These are phyloP conservation scores for Fusarium begoniae DNA, from an alignment of 2,329 filamentous ascomycete species.

Conservation along the genomic window DNA sequence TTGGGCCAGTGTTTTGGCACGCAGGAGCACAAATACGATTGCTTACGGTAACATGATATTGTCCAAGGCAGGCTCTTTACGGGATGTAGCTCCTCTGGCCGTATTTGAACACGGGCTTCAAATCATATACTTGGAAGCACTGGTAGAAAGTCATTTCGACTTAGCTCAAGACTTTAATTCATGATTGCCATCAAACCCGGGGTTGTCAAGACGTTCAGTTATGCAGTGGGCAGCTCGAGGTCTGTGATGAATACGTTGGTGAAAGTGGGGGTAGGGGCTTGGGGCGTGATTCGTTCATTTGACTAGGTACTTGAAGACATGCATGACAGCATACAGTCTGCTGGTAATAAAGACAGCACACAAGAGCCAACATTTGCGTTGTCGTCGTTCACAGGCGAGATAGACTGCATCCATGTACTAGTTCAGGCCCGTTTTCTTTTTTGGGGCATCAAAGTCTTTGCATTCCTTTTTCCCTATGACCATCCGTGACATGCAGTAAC, in stretches of 20 bases:
- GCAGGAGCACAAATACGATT: constrained; percentile 17
- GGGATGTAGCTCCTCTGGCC: constrained; percentile 2
- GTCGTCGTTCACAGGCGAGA: constrained; percentile 18
- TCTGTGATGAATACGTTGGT: background rate
- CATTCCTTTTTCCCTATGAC: constrained; percentile 59
- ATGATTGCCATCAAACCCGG: background rate
- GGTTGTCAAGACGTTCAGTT: background rate
- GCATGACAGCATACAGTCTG: background rate
- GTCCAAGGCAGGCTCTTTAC: constrained; percentile 2
- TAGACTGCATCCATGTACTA: constrained; percentile 9
- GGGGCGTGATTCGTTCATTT: constrained; percentile 9
- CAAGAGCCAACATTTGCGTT: background rate
- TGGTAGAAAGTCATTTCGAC: background rate
- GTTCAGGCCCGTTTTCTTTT: constrained; percentile 39
- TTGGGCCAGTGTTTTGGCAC: constrained; percentile 33
- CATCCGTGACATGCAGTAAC: constrained; percentile 57
- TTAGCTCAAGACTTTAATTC: constrained; percentile 5
- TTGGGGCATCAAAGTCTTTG: constrained; percentile 50
- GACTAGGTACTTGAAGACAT: background rate
- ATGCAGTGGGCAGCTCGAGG: background rate
- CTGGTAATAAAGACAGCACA: background rate
- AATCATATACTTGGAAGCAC: background rate
- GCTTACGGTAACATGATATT: background rate
- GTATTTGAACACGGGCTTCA: constrained; percentile 17
- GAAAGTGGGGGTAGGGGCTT: background rate